Evolutionary conservation across 139 green algal genomes (phyloP), one percentile per base, ranked within the genome.

Genomic region (Auxenochlorella protothecoides): DNA sequence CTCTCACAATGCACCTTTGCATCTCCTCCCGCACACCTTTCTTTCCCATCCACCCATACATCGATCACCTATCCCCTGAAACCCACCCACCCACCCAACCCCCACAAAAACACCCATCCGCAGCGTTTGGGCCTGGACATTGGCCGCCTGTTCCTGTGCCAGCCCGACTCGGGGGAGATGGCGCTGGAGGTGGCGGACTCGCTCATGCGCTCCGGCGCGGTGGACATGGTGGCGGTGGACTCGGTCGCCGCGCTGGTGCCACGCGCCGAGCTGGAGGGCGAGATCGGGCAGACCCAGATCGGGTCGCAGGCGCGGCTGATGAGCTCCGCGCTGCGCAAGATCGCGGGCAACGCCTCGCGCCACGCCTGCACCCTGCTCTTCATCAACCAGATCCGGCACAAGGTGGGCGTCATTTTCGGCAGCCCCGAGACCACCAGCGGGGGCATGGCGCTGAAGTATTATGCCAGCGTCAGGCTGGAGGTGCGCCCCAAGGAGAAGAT

Each of bases 401-500:
- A 98, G 88, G 85, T 95, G 10, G 89, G 91, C 44, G 88, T 97
- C 7, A 87, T 97, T 27, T 98, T 91, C 81, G 92, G 92, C 70
- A 94, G 86, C 76, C 91, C 94, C 3, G 95, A 99, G 82, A 74
- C 89, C 8, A 98, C 94, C 53, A 85, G 76, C 0, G 95, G 95
- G 10, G 95, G 95, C 59, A 81, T 94, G n/a, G 94, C 95, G 6
- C 86, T 99, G 56, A 97, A 97, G 78, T 98, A 91, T 81, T 97
- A 97, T 73, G 79, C 86, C 14, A 88, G 74, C 3, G 78, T 88
- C 3, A 44, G 77, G 60, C 56, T 92, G 54, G 86, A 94, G 51
- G 78, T 95, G 53, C 74, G 90, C 15, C 84, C 87, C 52, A 93
- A 90, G 67, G 84, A 88, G 54, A 83, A 76, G 62, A 83, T 91